Conservation (phyloP, 768 basidiomycete genomes). For the Leccinellum albellum region DNA sequence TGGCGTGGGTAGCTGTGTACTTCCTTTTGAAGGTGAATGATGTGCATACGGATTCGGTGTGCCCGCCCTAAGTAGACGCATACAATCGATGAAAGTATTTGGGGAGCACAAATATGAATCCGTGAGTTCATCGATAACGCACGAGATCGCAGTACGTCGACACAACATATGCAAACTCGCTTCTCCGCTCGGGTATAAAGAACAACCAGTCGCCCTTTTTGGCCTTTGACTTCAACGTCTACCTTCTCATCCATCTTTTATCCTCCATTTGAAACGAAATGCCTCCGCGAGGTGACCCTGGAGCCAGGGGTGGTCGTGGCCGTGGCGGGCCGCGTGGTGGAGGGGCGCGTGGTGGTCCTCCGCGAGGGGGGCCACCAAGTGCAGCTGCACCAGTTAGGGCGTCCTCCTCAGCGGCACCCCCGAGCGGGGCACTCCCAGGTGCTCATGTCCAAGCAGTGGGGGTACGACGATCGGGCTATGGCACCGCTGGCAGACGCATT, state of each 20-base stretch:
- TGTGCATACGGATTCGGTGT: constrained; percentile 5
- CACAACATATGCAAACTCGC: constrained; percentile 29
- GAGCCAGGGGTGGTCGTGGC: constrained; percentile 24
- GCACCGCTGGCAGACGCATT: constrained; percentile 48
- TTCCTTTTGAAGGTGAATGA: constrained; percentile 3
- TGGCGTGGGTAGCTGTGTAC: not conserved
- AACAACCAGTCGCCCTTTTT: constrained; percentile 3
- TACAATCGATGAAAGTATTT: not conserved
- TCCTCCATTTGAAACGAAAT: constrained; percentile 23
- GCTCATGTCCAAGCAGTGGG: constrained; percentile 52
- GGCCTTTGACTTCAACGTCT: constrained; percentile 16
- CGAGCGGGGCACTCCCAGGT: constrained; percentile 31
- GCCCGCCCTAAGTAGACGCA: not conserved
- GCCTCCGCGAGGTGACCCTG: constrained; percentile 36
- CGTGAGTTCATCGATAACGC: not conserved
- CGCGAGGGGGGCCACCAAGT: constrained; percentile 27
- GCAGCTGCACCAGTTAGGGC: constrained; percentile 8
- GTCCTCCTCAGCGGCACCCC: constrained; percentile 21
- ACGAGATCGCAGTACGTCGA: constrained; percentile 9
- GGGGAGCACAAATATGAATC: not conserved
- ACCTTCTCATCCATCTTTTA: constrained; percentile 7
- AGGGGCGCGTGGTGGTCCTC: constrained; percentile 26
- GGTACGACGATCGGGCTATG: constrained; percentile 65
- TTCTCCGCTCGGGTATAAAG: constrained; percentile 18
- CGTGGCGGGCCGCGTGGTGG: constrained; percentile 28